Percentiles rank a stretch among this genome's conserved stretches.
phyloP scores from a whole-genome alignment of 2,329 filamentous ascomycete genomes.

The Fusarium chaquense region DNA sequence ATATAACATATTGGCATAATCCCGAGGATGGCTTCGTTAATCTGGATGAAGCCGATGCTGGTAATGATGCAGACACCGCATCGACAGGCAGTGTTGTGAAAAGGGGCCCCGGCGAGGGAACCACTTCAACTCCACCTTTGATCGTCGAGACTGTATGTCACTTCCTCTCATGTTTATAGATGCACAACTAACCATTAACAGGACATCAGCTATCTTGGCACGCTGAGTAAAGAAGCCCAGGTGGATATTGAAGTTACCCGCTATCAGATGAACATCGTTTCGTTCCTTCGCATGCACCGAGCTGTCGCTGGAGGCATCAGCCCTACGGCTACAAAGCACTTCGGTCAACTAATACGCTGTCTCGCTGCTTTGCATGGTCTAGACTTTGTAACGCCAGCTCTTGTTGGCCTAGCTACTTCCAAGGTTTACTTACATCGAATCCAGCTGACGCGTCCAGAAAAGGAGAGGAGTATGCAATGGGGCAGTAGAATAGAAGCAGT shows the following conservation, averaged over 20 bases:
- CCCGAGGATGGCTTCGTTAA: slow-evolving; percentile 79
- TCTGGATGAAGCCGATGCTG: slow-evolving; percentile 70
- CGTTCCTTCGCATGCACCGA: slow-evolving; percentile 89
- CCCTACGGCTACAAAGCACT: slow-evolving; percentile 81
- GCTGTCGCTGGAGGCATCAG: slow-evolving; percentile 84
- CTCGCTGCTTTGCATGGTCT: slow-evolving; percentile 86
- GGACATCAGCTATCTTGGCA: slow-evolving; percentile 70
- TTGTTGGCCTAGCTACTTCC: slow-evolving; percentile 82
- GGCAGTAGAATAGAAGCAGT: slow-evolving; percentile 83
- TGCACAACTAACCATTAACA: slow-evolving; percentile 46
- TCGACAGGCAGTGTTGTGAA: slow-evolving; percentile 63
- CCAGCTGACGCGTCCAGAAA: slow-evolving; percentile 72
- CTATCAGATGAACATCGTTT: slow-evolving; percentile 88
- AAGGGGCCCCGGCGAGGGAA: slow-evolving; percentile 45
- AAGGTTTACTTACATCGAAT: slow-evolving; percentile 93
- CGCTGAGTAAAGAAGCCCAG: slow-evolving; percentile 68
- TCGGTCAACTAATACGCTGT: slow-evolving; percentile 75
- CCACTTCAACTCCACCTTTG: slow-evolving; percentile 47
- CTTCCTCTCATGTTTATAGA: neutral
- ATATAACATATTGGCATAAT: slow-evolving; percentile 88
- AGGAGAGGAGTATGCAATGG: slow-evolving; percentile 92
- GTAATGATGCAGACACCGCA: slow-evolving; percentile 49
- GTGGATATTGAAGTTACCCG: slow-evolving; percentile 82
- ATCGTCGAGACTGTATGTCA: slow-evolving; percentile 59
- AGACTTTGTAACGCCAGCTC: slow-evolving; percentile 83